These are phyloP conservation scores for Backusella mclennaniae DNA, from an alignment of 192 early-diverging fungal genomes.

Conservation along the genomic window DNA sequence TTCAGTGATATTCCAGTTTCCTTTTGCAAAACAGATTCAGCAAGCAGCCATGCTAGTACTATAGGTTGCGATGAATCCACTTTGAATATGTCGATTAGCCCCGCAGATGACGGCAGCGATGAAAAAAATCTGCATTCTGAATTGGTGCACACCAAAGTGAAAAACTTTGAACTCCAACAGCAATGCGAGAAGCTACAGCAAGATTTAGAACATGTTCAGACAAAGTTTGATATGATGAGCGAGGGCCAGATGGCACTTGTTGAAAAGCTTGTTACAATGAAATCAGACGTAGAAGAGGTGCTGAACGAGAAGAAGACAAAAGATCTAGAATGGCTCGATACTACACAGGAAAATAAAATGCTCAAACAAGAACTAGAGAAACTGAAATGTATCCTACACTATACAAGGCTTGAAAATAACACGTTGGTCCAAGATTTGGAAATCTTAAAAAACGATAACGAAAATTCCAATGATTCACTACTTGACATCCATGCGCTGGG, in stretches of 20 bases:
- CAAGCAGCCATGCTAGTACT: not conserved
- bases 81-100: not conserved
- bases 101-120: not conserved
- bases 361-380: conserved; percentile 23
- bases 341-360: conserved; percentile 29
- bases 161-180: conserved; percentile 34
- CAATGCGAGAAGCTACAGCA: conserved; percentile 22
- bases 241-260: conserved; percentile 31
- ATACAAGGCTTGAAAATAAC: not conserved
- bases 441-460: not conserved
- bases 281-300: conserved; percentile 24
- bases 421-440: not conserved
- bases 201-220: conserved; percentile 24
- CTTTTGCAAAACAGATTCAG: not conserved
- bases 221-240: conserved; percentile 28
- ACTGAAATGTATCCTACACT: not conserved
- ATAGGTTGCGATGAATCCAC: not conserved
- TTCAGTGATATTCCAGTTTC: conserved; percentile 2
- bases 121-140: conserved; percentile 9
- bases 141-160: conserved; percentile 27
- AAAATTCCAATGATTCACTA: not conserved
- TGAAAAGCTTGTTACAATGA: conserved; percentile 30
- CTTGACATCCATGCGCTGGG: not conserved
- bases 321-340: conserved; percentile 4
- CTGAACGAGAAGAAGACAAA: conserved; percentile 10